Conservation (phyloP, 139 green algal species). For the Picochlorum costavermella region DNA sequence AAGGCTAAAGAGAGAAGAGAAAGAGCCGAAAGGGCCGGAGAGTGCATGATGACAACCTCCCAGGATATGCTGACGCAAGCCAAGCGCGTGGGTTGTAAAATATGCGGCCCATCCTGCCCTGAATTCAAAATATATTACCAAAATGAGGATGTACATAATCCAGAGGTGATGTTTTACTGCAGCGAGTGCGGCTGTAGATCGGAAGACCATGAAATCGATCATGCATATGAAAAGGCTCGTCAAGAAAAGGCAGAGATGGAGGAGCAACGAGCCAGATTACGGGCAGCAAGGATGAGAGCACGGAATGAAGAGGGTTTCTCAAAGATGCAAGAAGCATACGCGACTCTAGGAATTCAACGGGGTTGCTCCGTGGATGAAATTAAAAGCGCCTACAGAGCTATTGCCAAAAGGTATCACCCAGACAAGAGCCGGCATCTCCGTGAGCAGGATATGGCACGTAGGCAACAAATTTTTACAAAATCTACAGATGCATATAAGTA, state of each 20-base stretch:
- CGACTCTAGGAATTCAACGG: slow-evolving; percentile 1
- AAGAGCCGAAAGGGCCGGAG: slow-evolving; percentile 5
- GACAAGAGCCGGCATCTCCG: slow-evolving; percentile 11
- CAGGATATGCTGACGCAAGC: slow-evolving; percentile 15
- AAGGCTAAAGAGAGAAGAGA: neutral
- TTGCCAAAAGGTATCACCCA: slow-evolving; percentile 19
- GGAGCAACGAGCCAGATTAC: neutral
- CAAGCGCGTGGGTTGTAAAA: slow-evolving; percentile 3
- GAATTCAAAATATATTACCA: slow-evolving; percentile 7
- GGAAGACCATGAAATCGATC: slow-evolving; percentile 15
- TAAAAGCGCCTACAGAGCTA: slow-evolving; percentile 13
- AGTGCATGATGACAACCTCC: slow-evolving; percentile 8
- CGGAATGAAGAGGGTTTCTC: neutral
- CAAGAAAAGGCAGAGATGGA: neutral
- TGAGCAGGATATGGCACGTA: neutral
- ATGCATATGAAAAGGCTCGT: neutral
- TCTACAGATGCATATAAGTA: neutral
- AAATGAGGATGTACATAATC: slow-evolving; percentile 20
- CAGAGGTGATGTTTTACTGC: slow-evolving; percentile 31
- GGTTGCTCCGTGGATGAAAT: slow-evolving; percentile 6
- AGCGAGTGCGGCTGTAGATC: slow-evolving; percentile 17
- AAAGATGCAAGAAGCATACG: slow-evolving; percentile 14
- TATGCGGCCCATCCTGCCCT: slow-evolving; percentile 10
- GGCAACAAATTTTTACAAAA: neutral
- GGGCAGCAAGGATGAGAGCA: slow-evolving; percentile 1